Evolutionary conservation across 1,284 basidiomycete genomes (phyloP).

Genomic region (Sanghuangporus baumii): DNA sequence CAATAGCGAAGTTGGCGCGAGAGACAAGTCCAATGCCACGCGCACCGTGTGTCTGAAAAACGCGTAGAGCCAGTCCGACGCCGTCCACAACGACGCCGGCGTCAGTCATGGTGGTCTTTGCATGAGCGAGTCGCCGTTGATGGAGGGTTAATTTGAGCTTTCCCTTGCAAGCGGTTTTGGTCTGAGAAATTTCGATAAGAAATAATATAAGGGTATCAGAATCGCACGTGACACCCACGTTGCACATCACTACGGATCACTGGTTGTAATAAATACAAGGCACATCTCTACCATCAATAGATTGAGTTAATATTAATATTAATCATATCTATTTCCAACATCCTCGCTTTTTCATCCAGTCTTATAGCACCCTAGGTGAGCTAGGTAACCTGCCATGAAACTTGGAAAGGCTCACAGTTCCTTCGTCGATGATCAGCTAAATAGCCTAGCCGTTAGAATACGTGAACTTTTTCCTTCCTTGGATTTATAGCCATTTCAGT

Average conservation of each 20-base stretch:
- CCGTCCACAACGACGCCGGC: slow-evolving; percentile 2
- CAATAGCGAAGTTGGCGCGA: slow-evolving; percentile 4
- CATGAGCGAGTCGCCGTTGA: slow-evolving; percentile 2
- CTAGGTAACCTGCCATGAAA: too few relatives aligned
- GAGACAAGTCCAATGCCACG: not conserved
- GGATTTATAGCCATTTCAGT: too few relatives aligned
- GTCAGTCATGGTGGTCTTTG: slow-evolving; percentile 10
- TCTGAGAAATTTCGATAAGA: not conserved
- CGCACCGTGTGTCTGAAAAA: not conserved
- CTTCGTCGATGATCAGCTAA: too few relatives aligned
- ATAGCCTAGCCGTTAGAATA: too few relatives aligned
- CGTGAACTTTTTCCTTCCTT: too few relatives aligned
- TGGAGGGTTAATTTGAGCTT: not conserved
- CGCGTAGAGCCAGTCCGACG: slow-evolving; percentile 4
- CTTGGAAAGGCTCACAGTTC: too few relatives aligned
- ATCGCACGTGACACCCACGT: not conserved
- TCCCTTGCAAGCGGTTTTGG: not conserved
- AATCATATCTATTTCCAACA: too few relatives aligned
- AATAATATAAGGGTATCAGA: not conserved
- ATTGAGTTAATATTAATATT: not conserved
- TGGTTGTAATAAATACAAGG: not conserved
- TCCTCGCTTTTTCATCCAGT: too few relatives aligned
- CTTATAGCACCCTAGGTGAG: too few relatives aligned
- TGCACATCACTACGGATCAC: not conserved
- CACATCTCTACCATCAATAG: not conserved